Conservation (phyloP, 2,329 filamentous ascomycete genomes). For the Talaromyces sp. region DNA sequence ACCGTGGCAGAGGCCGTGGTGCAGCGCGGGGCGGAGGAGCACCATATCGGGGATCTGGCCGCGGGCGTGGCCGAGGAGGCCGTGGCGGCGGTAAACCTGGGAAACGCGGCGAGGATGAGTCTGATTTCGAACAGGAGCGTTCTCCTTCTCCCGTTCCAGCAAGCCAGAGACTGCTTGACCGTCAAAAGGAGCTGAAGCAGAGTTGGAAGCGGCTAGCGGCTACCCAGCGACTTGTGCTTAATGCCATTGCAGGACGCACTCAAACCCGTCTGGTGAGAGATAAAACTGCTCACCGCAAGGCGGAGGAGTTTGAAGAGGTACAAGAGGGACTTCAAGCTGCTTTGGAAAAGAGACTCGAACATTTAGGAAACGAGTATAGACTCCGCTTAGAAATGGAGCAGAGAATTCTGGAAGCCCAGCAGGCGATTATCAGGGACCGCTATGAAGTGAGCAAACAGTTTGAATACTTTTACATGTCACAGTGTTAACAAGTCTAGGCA, state of each 20-base stretch:
- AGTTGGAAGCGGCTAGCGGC: slow-evolving; percentile 37
- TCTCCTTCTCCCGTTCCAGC: slow-evolving; percentile 32
- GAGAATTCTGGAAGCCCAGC: slow-evolving; percentile 24
- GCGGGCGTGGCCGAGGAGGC: slow-evolving; percentile 14
- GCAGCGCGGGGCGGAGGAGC: slow-evolving; percentile 19
- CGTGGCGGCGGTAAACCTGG: slow-evolving; percentile 24
- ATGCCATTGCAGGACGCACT: slow-evolving; percentile 33
- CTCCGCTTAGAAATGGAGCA: slow-evolving; percentile 26
- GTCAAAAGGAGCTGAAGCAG: slow-evolving; percentile 38
- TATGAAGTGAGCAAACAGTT: slow-evolving; percentile 22
- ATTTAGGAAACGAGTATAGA: slow-evolving; percentile 28
- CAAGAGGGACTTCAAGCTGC: slow-evolving; percentile 24
- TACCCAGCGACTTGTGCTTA: slow-evolving; percentile 36
- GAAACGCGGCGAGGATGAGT: slow-evolving; percentile 22
- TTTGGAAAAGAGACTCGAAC: slow-evolving; percentile 22
- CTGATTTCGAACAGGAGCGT: slow-evolving; percentile 21
- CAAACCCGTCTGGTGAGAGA: slow-evolving; percentile 35
- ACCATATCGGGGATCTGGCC: slow-evolving; percentile 12
- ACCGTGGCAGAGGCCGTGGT: slow-evolving; percentile 27
- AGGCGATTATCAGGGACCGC: slow-evolving; percentile 27
- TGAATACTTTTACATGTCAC: not conserved
- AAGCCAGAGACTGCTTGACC: slow-evolving; percentile 33
- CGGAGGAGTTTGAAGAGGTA: slow-evolving; percentile 34
- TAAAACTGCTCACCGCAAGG: slow-evolving; percentile 34
- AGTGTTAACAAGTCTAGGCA: slow-evolving; percentile 14